phyloP scores from a whole-genome alignment of 2,329 filamentous ascomycete genomes.

The Metarhizium robertsii region DNA sequence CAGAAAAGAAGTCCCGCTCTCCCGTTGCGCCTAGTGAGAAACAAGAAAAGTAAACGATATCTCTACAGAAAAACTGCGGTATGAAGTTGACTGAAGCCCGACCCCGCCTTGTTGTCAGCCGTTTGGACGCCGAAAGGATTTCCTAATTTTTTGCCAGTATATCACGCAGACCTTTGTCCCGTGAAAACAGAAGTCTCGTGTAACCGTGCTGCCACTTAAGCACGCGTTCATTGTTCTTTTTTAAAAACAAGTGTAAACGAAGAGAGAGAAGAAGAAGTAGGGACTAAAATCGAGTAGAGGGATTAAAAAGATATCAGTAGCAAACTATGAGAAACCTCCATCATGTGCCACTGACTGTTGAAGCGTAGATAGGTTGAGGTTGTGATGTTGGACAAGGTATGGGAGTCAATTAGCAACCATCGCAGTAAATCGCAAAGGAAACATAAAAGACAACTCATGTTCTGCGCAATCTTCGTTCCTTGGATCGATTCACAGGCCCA shows the following conservation, averaged over 20 bases:
- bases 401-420: background rate
- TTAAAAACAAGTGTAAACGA: background rate
- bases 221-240: conserved; percentile 1
- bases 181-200: background rate
- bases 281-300: conserved; percentile 9
- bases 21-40: conserved; percentile 1
- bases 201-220: background rate
- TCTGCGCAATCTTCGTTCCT: conserved; percentile 16
- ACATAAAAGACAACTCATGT: conserved; percentile 11
- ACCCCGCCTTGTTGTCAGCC: background rate
- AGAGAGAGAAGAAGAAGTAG: background rate
- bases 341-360: background rate
- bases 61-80: background rate
- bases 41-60: background rate
- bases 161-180: background rate
- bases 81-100: background rate
- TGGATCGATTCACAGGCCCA: conserved; percentile 33
- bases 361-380: conserved; percentile 3
- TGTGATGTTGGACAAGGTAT: background rate
- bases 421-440: conserved; percentile 14
- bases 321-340: background rate
- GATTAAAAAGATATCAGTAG: conserved; percentile 1
- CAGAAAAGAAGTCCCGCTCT: background rate
- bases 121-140: conserved; percentile 1
- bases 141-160: background rate